These are phyloP conservation scores for Closterium sp. DNA, from an alignment of 139 green algal species.

Conservation along the genomic window DNA sequence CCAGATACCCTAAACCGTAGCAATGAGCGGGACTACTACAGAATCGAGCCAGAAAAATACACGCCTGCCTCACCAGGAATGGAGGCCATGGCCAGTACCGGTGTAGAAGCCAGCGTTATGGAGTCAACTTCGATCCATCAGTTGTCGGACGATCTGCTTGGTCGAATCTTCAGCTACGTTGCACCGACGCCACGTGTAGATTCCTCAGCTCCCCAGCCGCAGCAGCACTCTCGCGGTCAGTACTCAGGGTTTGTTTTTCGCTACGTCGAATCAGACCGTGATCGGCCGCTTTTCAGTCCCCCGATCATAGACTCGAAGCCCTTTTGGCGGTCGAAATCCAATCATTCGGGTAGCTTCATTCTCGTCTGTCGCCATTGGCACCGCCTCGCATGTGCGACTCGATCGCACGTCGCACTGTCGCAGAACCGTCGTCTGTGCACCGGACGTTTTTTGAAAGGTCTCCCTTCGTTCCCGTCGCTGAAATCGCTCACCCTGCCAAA, in stretches of 20 bases:
- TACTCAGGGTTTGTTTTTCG: neutral
- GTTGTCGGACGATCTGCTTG: neutral
- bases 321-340: neutral
- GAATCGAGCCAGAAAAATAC: no score
- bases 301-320: neutral
- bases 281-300: neutral
- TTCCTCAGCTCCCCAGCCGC: neutral
- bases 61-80: no score
- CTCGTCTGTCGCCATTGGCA: neutral
- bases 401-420: neutral
- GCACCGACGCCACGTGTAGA: neutral
- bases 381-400: neutral
- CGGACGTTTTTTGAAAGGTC: neutral
- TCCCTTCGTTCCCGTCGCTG: neutral
- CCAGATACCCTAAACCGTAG: no score
- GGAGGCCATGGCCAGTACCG: no score
- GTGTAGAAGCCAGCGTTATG: no score
- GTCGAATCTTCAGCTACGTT: neutral
- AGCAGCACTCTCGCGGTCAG: neutral
- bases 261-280: neutral
- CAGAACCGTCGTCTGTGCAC: neutral
- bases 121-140: neutral
- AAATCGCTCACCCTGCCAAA: neutral
- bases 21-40: no score
- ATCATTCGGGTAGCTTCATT: neutral